Evolutionary conservation across 768 basidiomycete genomes (phyloP), one percentile per base, ranked within the genome.

Genomic region (Amanita phalloides): DNA sequence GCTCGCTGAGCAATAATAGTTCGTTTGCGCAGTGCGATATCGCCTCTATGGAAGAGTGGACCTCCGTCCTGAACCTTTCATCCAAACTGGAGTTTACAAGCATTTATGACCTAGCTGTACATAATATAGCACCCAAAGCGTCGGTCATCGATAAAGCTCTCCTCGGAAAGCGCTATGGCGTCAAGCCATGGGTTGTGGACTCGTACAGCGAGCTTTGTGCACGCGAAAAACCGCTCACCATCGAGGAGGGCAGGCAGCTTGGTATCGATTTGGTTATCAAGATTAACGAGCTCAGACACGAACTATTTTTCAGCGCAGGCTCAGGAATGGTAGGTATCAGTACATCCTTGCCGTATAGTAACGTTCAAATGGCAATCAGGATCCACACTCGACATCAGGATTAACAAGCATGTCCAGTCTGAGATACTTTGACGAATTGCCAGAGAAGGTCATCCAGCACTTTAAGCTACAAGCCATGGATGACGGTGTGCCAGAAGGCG

Each of bases 21-120:
- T 61, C 63, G 45, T 64, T 66, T 36, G 48, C 50, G 3, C 54
- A 59, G 28, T 55, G 59, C 6, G 68, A 68, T 35, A 60, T 67
- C 42, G 56, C 61, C 21, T 66, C 67, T 13, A 56, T 59, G 28
- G 62, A 66, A 13, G 69, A 68, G 39, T 73, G 71, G 71, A 62
- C 57, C 13, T 67, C 67, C 13, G 62, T 71, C 26, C 64, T 72
- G 11, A 43, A 58, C 14, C 59, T 73, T 39, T 58, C 66, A 8
- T 55, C 58, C 35, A 59, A 58, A 37, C 66, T 65, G 61, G 56
- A 57, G 8, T 66, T 71, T 54, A 4, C 55, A 0, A 61, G 62
- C 43, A 33, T 70, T 45, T 62, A 63, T 11, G 54, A 57, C 1
- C 65, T 70, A 41, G 66, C 70, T 13, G 55, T 69, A 32, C 57